These are phyloP conservation scores for Clonostachys sp. DNA, from an alignment of 2,329 filamentous ascomycete genomes.

Conservation along the genomic window DNA sequence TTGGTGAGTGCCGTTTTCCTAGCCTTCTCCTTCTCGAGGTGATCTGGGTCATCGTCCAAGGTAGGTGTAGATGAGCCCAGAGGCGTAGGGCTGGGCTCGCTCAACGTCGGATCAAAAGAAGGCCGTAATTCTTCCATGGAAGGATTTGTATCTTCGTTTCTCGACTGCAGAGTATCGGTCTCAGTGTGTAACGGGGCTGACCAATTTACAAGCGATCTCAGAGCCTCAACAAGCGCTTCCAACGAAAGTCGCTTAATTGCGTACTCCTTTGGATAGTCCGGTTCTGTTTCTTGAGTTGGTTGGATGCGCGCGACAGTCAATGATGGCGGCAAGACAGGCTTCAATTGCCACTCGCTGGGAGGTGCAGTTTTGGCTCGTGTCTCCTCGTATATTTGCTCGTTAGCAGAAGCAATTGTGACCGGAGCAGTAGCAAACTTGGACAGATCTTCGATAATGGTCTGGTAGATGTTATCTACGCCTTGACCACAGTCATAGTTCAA, in stretches of 20 bases:
- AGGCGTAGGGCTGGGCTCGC: slow-evolving; percentile 56
- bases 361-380: slow-evolving; percentile 58
- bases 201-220: slow-evolving; percentile 92
- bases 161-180: slow-evolving; percentile 12
- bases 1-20: slow-evolving; percentile 89
- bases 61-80: slow-evolving; percentile 61
- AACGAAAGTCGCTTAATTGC: slow-evolving; percentile 85
- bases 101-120: slow-evolving; percentile 65
- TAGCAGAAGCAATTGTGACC: slow-evolving; percentile 66
- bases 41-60: slow-evolving; percentile 83
- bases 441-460: slow-evolving; percentile 88
- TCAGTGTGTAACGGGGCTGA: slow-evolving; percentile 64
- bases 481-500: slow-evolving; percentile 98
- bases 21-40: slow-evolving; percentile 93
- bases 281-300: slow-evolving; percentile 54
- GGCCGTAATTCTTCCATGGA: slow-evolving; percentile 45
- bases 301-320: slow-evolving; percentile 75
- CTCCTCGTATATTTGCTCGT: slow-evolving; percentile 87
- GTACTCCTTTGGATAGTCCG: slow-evolving; percentile 82
- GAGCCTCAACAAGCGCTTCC: slow-evolving; percentile 81
- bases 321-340: slow-evolving; percentile 79
- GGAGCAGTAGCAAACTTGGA: slow-evolving; percentile 81
- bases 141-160: slow-evolving; percentile 12
- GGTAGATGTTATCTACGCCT: slow-evolving; percentile 95
- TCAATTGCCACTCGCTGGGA: slow-evolving; percentile 77